Conservation (phyloP, 2,329 filamentous ascomycete species). For the Colletotrichum sp. region DNA sequence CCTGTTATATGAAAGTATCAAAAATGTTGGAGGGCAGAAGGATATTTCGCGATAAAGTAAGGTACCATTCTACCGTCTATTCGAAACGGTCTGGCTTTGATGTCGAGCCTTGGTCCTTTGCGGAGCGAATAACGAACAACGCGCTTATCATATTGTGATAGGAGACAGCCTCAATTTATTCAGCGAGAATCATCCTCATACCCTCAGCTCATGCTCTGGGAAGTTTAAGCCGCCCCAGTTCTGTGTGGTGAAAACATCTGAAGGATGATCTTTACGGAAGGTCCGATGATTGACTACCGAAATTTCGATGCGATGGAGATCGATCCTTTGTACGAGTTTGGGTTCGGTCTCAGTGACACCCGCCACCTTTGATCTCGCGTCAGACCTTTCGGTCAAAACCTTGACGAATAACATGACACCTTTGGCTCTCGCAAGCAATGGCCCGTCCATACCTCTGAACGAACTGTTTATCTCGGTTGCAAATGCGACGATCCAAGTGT, state of each 20-base stretch:
- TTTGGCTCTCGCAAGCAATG: conserved; percentile 43
- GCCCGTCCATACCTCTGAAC: conserved; percentile 43
- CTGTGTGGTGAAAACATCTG: background rate
- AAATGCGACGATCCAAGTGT: conserved; percentile 62
- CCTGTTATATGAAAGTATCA: too few species aligned
- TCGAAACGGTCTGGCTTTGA: too few species aligned
- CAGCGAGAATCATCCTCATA: background rate
- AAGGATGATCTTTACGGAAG: conserved; percentile 46
- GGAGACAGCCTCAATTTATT: background rate
- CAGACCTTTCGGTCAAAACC: conserved; percentile 48
- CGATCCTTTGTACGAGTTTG: conserved; percentile 62
- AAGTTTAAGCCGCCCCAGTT: background rate
- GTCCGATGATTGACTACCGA: conserved; percentile 59
- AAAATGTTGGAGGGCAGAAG: too few species aligned
- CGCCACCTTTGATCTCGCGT: conserved; percentile 53
- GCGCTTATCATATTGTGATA: too few species aligned
- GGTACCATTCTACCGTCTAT: too few species aligned
- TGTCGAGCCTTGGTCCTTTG: too few species aligned
- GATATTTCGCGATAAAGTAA: too few species aligned
- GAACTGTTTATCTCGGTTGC: conserved; percentile 51
- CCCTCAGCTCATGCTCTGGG: background rate
- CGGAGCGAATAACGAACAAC: too few species aligned
- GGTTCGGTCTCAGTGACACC: conserved; percentile 72
- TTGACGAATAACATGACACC: conserved; percentile 34
- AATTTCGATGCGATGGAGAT: conserved; percentile 54